Base-by-base conservation (phyloP, 371 early-diverging fungal species). In the Mucor lusitanicus region DNA sequence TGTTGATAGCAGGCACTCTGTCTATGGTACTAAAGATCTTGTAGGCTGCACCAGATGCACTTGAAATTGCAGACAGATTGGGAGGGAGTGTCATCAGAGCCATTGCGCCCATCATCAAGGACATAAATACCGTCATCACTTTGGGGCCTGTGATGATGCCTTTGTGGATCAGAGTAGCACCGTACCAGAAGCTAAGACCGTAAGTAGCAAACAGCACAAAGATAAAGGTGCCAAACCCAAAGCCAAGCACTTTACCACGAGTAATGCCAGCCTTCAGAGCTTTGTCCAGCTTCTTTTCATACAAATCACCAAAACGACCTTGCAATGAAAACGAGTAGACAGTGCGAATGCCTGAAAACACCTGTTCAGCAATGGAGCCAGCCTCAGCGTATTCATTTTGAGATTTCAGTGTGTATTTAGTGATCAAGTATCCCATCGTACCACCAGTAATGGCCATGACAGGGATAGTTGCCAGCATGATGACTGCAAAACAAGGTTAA, bases 261-360 rank as follows among this genome's bases (percentile, higher is more conserved):
- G 81, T 86, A 25, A 85, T 70, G 17, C 90, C 92, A 5, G 80
- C 69, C 11, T 67, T 69, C n/a, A 76, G 77, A 0, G 92, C 94
- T n/a, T 77, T 73, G 17, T 72, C 75, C 3, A 91, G 67, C 65
- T 87, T 72, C 1, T 46, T 55, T 21, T 77, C 73, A 78, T 94
- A 98, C 21, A 85, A 76, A 6, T 72, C 64, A 15, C 84, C 69
- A 65, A 92, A 88, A 8, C 91, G 86, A 21, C 83, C 72, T 76
- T 95, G 92, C 19, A 88, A 87, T 55, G 89, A 90, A 78, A 96
- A 96, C 1, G 96, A 86, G 54, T 86, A 88, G 21, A 96, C 91
- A 0, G 97, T 97, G 48, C 96, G 89, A 60, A 97, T 92, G 25
- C 89, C 85, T 6, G 90, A 75, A 58, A 98, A 83, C 0, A 88